These are phyloP conservation scores for Triangularia setosa DNA, from an alignment of 2,329 filamentous ascomycete genomes.

Conservation along the genomic window DNA sequence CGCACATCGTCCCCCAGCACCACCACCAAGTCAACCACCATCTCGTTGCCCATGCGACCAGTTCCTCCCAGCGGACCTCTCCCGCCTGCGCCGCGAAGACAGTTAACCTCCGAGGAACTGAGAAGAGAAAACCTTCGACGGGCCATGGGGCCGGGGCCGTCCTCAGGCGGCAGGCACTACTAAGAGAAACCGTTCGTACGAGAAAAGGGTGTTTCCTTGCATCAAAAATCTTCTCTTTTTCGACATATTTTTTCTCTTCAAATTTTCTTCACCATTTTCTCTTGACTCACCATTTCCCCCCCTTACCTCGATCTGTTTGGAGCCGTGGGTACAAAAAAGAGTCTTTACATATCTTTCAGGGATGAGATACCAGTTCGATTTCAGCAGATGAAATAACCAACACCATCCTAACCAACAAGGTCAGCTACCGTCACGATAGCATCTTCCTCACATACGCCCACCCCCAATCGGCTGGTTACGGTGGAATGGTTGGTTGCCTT, in stretches of 20 bases:
- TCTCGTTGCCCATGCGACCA: constrained; percentile 61
- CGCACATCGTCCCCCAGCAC: neutral
- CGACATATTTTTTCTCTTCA: neutral
- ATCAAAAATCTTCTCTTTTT: constrained; percentile 12
- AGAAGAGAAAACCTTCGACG: constrained; percentile 43
- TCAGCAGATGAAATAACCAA: neutral
- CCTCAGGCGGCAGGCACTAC: constrained; percentile 37
- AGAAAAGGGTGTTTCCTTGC: constrained; percentile 19
- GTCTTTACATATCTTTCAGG: neutral
- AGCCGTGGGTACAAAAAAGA: neutral
- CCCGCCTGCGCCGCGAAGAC: constrained; percentile 58
- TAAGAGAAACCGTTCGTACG: constrained; percentile 16
- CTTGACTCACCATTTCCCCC: neutral
- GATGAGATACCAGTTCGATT: neutral
- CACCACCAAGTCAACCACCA: constrained; percentile 38
- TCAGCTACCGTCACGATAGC: neutral
- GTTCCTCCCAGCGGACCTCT: constrained; percentile 57
- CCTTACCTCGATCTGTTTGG: neutral
- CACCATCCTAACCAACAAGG: neutral
- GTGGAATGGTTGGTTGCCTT: neutral
- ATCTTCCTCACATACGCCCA: neutral
- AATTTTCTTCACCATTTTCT: neutral
- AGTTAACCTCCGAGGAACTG: constrained; percentile 48
- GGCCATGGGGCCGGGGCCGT: constrained; percentile 46
- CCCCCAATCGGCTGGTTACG: neutral